These are phyloP conservation scores for Larix sibirica DNA, from an alignment of 83 land plant species.

Conservation along the genomic window DNA sequence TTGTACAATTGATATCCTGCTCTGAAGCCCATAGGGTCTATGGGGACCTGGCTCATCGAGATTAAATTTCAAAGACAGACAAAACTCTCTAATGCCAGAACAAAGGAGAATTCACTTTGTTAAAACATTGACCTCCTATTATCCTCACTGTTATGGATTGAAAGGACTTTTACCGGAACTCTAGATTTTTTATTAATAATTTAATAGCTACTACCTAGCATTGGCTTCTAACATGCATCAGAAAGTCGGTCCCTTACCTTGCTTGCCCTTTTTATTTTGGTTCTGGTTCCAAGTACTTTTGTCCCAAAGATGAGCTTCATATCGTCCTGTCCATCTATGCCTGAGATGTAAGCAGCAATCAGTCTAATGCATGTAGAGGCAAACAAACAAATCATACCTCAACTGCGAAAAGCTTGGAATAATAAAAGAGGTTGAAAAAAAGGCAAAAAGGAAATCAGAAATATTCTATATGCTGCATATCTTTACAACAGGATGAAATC, in stretches of 20 bases:
- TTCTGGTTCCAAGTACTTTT: slow-evolving; percentile 93
- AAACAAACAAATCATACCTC: neutral
- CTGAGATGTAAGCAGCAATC: slow-evolving; percentile 26
- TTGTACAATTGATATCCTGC: neutral
- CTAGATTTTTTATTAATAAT: neutral
- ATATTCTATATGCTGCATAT: neutral
- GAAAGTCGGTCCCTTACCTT: slow-evolving; percentile 43
- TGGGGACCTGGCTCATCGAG: neutral
- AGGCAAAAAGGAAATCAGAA: neutral
- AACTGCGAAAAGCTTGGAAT: neutral
- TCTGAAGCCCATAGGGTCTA: neutral
- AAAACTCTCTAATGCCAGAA: neutral
- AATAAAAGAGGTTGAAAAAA: neutral
- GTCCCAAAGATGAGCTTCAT: slow-evolving; percentile 97
- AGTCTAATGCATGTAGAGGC: neutral
- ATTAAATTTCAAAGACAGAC: neutral
- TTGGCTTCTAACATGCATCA: neutral
- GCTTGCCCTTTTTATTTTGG: slow-evolving; percentile 94
- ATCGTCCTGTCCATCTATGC: slow-evolving; percentile 93
- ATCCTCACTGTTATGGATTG: too few relatives aligned
- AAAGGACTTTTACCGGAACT: neutral
- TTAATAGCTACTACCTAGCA: neutral
- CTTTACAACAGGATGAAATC: neutral
- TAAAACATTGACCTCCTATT: neutral
- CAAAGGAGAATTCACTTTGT: neutral